Evolutionary conservation across 129 eudicot genomes (phyloP).

Genomic region (Helianthus tuberosus): DNA sequence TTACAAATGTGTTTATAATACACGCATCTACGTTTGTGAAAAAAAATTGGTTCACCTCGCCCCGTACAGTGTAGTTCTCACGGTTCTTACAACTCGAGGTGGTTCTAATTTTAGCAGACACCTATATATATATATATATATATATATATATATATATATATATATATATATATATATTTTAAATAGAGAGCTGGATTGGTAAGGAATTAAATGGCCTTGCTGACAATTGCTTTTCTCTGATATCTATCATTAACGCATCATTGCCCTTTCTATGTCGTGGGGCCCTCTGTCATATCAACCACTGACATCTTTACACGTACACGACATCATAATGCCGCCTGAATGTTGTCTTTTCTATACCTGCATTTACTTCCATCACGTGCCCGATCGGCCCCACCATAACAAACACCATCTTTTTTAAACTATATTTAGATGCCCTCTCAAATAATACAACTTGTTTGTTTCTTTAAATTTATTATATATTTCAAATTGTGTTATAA

Average conservation of each 20-base stretch:
- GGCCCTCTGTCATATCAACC: slow-evolving; percentile 27
- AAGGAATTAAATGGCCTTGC: slow-evolving; percentile 29
- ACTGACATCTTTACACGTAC: slow-evolving; percentile 44
- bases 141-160: too few relatives aligned
- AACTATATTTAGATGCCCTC: not conserved
- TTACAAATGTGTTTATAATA: too few relatives aligned
- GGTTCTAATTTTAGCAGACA: too few relatives aligned
- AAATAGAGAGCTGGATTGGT: not conserved
- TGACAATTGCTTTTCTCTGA: slow-evolving; percentile 38
- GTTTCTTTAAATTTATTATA: too few relatives aligned
- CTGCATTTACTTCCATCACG: slow-evolving; percentile 55
- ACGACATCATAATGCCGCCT: slow-evolving; percentile 35
- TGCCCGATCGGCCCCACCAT: slow-evolving; percentile 25
- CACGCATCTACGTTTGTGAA: too few relatives aligned
- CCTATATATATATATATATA: too few relatives aligned
- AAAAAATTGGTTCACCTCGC: too few relatives aligned
- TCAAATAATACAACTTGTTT: not conserved
- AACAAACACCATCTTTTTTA: not conserved
- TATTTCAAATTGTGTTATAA: too few relatives aligned
- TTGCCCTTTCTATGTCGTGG: slow-evolving; percentile 43
- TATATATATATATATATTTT: too few relatives aligned
- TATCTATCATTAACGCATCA: slow-evolving; percentile 65
- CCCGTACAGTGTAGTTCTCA: too few relatives aligned
- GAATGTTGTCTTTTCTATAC: slow-evolving; percentile 47
- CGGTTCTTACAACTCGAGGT: too few relatives aligned